These are phyloP conservation scores for Populus simonii DNA, from an alignment of 345 rosid species.

Conservation along the genomic window DNA sequence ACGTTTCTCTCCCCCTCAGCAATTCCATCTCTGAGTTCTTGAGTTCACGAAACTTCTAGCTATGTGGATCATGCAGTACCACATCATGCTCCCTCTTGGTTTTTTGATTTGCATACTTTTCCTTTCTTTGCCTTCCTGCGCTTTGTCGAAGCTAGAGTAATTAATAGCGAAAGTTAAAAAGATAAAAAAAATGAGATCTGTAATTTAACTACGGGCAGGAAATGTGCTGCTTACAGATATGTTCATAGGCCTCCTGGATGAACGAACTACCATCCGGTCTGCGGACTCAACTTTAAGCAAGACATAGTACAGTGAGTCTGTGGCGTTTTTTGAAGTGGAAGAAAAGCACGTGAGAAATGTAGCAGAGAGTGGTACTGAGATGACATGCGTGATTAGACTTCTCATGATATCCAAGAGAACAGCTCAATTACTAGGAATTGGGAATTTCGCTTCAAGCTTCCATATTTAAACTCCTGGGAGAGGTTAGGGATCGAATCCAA, in stretches of 20 bases:
- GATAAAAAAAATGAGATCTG: neutral
- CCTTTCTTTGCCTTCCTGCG: neutral
- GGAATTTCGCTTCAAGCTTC: too few relatives aligned
- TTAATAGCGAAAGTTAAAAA: neutral
- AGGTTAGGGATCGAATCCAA: too few relatives aligned
- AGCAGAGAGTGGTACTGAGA: too few relatives aligned
- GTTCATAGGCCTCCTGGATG: neutral
- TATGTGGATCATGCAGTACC: neutral
- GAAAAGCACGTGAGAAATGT: too few relatives aligned
- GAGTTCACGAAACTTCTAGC: neutral
- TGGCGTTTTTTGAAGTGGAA: too few relatives aligned
- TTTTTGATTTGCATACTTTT: too few relatives aligned
- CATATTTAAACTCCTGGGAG: too few relatives aligned
- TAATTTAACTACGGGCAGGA: neutral
- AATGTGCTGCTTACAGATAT: neutral
- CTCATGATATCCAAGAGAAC: too few relatives aligned
- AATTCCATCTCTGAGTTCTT: neutral
- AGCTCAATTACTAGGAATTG: too few relatives aligned
- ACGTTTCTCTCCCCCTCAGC: neutral
- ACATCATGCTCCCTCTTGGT: too few relatives aligned
- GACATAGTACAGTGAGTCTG: too few relatives aligned
- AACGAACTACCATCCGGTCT: neutral
- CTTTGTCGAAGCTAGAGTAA: neutral
- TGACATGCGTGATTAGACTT: too few relatives aligned
- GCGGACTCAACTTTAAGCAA: neutral